Base-by-base conservation (phyloP, 805 yeast species). In the Huiozyma sinensis region DNA sequence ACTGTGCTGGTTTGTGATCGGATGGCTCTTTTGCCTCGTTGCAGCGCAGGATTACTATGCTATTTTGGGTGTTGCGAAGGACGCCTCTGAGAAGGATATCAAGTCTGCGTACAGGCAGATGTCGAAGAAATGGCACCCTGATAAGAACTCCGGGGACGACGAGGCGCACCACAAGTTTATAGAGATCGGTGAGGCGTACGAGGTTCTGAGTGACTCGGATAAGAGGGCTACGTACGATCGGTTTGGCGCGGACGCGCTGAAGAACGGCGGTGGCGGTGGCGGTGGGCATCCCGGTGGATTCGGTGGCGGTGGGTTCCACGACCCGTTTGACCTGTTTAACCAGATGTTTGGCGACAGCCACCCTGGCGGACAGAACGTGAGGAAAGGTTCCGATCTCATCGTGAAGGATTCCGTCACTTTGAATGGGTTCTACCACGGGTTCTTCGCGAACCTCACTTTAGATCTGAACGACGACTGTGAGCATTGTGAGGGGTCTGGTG, bases 161-260 rank as follows among this genome's bases (percentile, higher is more conserved):
- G 82, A 75, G 29, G 95, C 97, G 1, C 88, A 85, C 51, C 81
- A 83, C 41, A 81, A 76, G 64, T 92, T 89, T 61, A 81, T 92
- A 41, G 95, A 88, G 63, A 75, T 92, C 29, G 95, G 95, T 11
- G 95, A 83, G 57, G 97, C 97, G 0, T 90, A 90, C 61, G 96
- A 88, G 44, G 83, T 87, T 9, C 71, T 88, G 48, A 73, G 77
- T 50, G 86, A 87, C 58, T 60, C 73, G 5, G 85, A 83, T 45
- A 83, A 84, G 63, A 73, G 82, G 47, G 55, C 69, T 28, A 69
- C 77, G 9, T 89, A 79, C 61, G 95, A 89, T 61, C 68, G 70
- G 40, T 83, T 69, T 55, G 98, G 98, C 30, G 78, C 75, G 47
- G 90, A 81, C 38, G 92, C 82, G 0, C 56, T 84, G 40, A 72